Base-by-base conservation (phyloP, 1,139 yeast genomes). In the Geotrichum histeridarum region DNA sequence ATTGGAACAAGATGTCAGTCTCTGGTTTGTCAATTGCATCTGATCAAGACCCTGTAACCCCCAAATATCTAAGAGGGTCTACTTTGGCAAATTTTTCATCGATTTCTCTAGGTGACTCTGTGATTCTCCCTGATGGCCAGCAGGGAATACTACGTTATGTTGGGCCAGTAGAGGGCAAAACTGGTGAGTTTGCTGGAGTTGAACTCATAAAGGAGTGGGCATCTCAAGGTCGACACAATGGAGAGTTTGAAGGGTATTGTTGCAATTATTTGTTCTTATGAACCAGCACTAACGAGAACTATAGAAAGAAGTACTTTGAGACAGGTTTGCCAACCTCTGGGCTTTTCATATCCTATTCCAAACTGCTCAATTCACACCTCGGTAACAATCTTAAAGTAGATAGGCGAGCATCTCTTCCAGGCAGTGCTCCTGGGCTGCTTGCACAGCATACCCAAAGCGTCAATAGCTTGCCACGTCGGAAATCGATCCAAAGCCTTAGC, bases 161-260 rank as follows among this genome's bases (percentile, higher is more conserved):
- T 30, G 98, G 98, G 0, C 73, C 79, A 1, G 88, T 93, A 22
- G 79, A 82, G 36, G 86, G 85, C 31, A 89, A 87, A 64, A 69
- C 72, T 5, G 96, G 96, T 0, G 73, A 76, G 12, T 93, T 84
- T 72, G 96, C 91, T 4, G 99, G 99, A 0, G 77, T 93, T 4
- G 97, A 93, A 67, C 73, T 93, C 47, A 65, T 78, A 9, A 91
- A 88, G 1, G 80, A 85, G 4, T 83, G 84, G 15, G 73, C 77
- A 1, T 65, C 64, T 2, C 74, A 81, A 48, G 99, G 99, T 9
- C 86, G 87, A 67, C 89, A 93, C 65, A 78, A 81, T 61, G 99
- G 99, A 6, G 73, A 76, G 31, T 79, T 81, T 48, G 77, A 81
- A 46, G 94, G 69, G 18, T 48, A 27, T 14, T 8, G 22, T 8